Evolutionary conservation across 2,329 filamentous ascomycete species (phyloP).

Genomic region (Stagonosporopsis tanaceti): DNA sequence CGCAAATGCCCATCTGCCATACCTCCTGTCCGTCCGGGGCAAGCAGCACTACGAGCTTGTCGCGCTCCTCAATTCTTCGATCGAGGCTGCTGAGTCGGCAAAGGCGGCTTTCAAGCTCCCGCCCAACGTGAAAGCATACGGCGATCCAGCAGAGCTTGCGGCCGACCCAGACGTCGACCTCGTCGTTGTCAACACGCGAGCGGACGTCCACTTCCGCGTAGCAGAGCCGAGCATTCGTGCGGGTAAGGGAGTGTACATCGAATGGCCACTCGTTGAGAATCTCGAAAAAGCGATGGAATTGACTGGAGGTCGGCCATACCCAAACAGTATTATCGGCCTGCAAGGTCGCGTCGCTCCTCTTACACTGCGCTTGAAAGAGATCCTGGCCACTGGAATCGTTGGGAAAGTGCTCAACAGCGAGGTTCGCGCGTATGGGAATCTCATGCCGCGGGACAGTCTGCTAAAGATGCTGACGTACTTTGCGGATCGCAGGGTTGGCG

Average conservation of each 20-base stretch:
- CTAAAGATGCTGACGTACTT: constrained; percentile 28
- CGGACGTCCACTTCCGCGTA: constrained; percentile 61
- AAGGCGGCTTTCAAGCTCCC: constrained; percentile 52
- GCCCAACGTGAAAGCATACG: constrained; percentile 54
- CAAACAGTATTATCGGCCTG: constrained; percentile 51
- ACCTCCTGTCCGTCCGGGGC: constrained; percentile 57
- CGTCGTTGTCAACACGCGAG: constrained; percentile 63
- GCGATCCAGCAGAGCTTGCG: constrained; percentile 52
- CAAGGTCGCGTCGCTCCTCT: constrained; percentile 54
- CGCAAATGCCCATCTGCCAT: constrained; percentile 64
- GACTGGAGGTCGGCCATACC: constrained; percentile 27
- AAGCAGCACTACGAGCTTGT: constrained; percentile 53
- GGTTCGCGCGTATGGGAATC: constrained; percentile 18
- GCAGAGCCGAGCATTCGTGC: constrained; percentile 58
- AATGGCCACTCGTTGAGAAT: constrained; percentile 57
- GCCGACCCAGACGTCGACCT: constrained; percentile 40
- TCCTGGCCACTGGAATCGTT: constrained; percentile 51
- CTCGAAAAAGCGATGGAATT: constrained; percentile 51
- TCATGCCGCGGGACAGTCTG: constrained; percentile 20
- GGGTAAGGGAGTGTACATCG: constrained; percentile 63
- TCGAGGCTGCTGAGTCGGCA: constrained; percentile 52
- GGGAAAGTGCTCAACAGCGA: constrained; percentile 51
- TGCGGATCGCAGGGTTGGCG: constrained; percentile 25
- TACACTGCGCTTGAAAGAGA: constrained; percentile 48
- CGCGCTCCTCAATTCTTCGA: constrained; percentile 56